Percentiles rank a stretch among this genome's conserved stretches.
These are phyloP conservation scores for Avena sativa DNA, from an alignment of 176 grass and related monocot genomes.

Conservation along the genomic window DNA sequence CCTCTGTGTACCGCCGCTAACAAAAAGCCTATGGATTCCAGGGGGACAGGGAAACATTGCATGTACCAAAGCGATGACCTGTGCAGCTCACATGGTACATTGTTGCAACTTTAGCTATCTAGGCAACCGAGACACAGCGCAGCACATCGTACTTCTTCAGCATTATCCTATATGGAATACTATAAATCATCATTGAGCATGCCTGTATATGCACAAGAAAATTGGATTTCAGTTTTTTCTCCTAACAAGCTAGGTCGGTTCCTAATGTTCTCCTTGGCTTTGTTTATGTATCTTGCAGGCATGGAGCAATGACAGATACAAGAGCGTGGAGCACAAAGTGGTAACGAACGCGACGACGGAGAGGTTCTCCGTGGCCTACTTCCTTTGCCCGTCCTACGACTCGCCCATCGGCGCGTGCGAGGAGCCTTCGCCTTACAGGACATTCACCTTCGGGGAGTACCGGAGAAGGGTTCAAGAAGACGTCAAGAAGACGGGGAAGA, in stretches of 20 bases:
- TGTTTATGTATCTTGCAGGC: slow-evolving; percentile 46
- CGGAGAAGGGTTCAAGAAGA: slow-evolving; percentile 72
- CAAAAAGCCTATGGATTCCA: slow-evolving; percentile 6
- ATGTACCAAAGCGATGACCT: slow-evolving; percentile 19
- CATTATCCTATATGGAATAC: neutral
- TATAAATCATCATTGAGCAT: neutral
- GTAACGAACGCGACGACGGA: slow-evolving; percentile 58
- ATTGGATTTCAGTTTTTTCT: neutral
- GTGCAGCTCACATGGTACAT: slow-evolving; percentile 22
- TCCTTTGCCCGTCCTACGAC: slow-evolving; percentile 81
- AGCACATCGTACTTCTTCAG: neutral
- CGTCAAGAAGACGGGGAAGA: slow-evolving; percentile 65
- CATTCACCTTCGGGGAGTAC: slow-evolving; percentile 91
- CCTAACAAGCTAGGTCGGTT: neutral
- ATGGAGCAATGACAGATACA: slow-evolving; percentile 96
- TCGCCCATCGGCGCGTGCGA: slow-evolving; percentile 66
- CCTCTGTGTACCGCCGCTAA: slow-evolving; percentile 21
- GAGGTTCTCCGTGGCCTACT: slow-evolving; percentile 84
- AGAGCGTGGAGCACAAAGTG: slow-evolving; percentile 89
- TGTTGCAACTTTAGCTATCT: slow-evolving; percentile 31
- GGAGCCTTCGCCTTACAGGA: slow-evolving; percentile 63
- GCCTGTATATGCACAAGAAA: too few relatives aligned
- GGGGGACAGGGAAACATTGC: slow-evolving; percentile 39
- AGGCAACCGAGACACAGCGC: neutral
- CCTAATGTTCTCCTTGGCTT: neutral